These are phyloP conservation scores for Schwanniomyces polymorphus DNA, from an alignment of 805 yeast genomes.

Conservation along the genomic window DNA sequence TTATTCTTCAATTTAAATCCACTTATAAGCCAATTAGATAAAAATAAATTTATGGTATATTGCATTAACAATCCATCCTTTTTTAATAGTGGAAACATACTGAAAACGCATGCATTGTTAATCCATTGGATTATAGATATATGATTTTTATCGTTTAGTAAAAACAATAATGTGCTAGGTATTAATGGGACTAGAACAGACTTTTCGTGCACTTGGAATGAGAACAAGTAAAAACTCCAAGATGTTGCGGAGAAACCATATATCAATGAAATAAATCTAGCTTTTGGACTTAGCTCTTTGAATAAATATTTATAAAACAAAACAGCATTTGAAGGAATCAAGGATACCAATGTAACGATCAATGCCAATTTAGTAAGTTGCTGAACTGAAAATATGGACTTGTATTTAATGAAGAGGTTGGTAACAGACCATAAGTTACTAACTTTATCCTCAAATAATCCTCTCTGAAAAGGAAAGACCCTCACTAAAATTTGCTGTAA, in stretches of 20 bases:
- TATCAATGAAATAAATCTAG: slow-evolving; percentile 19
- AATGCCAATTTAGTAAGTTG: slow-evolving; percentile 64
- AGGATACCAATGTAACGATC: slow-evolving; percentile 45
- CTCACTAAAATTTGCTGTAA: slow-evolving; percentile 59
- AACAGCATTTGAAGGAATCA: slow-evolving; percentile 30
- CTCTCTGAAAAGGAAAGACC: slow-evolving; percentile 90
- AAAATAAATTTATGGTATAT: slow-evolving; percentile 56
- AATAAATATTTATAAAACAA: slow-evolving; percentile 36
- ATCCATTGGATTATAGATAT: slow-evolving; percentile 85
- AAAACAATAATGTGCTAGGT: slow-evolving; percentile 72
- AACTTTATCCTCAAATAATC: slow-evolving; percentile 95
- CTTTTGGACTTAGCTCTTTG: slow-evolving; percentile 12
- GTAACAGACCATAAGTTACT: slow-evolving; percentile 98
- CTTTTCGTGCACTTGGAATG: slow-evolving; percentile 96
- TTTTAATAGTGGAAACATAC: slow-evolving; percentile 82
- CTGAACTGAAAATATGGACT: slow-evolving; percentile 47
- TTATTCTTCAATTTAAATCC: slow-evolving; percentile 17
- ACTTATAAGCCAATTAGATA: slow-evolving; percentile 46
- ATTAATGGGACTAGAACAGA: slow-evolving; percentile 83
- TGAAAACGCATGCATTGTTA: slow-evolving; percentile 78
- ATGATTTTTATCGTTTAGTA: slow-evolving; percentile 55
- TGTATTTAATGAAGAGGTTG: slow-evolving; percentile 74
- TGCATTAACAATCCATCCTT: slow-evolving; percentile 76
- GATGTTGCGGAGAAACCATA: slow-evolving; percentile 84
- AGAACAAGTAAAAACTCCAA: slow-evolving; percentile 83